phyloP scores from a whole-genome alignment of 1,284 basidiomycete species.

The Cutaneotrichosporon arboriforme region DNA sequence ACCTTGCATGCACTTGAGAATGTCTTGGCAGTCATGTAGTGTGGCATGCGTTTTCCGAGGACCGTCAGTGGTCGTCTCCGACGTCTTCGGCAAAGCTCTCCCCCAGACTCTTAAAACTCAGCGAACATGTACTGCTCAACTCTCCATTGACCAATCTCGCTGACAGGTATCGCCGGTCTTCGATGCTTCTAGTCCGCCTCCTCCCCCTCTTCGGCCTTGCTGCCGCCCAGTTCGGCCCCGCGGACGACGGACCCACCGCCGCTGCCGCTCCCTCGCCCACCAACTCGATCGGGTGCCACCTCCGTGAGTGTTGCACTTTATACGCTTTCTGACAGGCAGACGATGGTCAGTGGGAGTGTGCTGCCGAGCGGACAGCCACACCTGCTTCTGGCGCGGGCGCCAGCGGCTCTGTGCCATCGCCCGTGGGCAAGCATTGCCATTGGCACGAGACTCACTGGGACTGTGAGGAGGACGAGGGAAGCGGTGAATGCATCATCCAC shows the following conservation, averaged over 20 bases:
- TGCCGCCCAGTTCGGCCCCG: constrained; percentile 7
- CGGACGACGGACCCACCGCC: constrained; percentile 1
- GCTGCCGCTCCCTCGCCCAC: constrained; percentile 19
- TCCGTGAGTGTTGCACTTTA: constrained; percentile 10
- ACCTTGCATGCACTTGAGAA: neutral
- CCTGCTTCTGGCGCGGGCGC: constrained; percentile 7
- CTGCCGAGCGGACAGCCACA: constrained; percentile 18
- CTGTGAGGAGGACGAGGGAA: constrained; percentile 12
- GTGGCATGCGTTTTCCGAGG: too few species aligned
- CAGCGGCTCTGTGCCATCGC: constrained; percentile 21
- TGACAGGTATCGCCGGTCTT: too few species aligned
- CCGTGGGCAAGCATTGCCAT: constrained; percentile 27
- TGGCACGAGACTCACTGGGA: constrained; percentile 37
- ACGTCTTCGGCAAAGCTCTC: too few species aligned
- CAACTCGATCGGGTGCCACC: constrained; percentile 22
- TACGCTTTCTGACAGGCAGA: constrained; percentile 7
- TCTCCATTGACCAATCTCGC: too few species aligned
- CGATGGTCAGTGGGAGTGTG: constrained; percentile 28
- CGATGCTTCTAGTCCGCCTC: too few species aligned
- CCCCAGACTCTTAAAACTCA: neutral
- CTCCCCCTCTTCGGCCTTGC: neutral
- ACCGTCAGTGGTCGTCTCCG: too few species aligned
- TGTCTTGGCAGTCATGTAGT: neutral
- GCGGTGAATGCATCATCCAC: constrained; percentile 35
- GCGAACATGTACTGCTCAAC: too few species aligned